These are phyloP conservation scores for Yarrowia hollandica DNA, from an alignment of 805 yeast genomes.

Conservation along the genomic window DNA sequence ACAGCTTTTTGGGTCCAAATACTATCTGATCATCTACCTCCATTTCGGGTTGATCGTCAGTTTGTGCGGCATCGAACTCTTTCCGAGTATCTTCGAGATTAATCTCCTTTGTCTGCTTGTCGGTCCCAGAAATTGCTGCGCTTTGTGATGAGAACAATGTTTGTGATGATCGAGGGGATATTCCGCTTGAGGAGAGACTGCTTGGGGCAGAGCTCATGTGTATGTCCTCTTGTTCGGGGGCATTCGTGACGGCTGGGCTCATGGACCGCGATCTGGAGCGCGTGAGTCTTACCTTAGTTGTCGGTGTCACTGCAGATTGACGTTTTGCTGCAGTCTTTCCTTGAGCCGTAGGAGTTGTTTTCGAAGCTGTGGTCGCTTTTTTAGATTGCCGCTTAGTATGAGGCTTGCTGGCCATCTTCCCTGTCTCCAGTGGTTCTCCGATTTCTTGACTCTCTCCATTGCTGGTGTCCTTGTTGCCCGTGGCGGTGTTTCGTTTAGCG, in stretches of 20 bases:
- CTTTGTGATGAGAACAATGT: background rate
- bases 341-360: background rate
- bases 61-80: background rate
- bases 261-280: background rate
- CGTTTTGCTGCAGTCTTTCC: background rate
- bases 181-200: background rate
- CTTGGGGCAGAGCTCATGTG: background rate
- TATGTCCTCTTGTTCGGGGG: background rate
- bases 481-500: background rate
- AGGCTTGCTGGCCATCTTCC: too few relatives aligned
- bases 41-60: background rate
- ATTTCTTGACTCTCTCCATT: background rate
- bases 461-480: too few relatives aligned
- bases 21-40: background rate
- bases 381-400: background rate
- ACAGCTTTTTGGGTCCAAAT: constrained; percentile 6
- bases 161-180: background rate
- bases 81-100: background rate
- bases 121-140: too few relatives aligned
- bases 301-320: background rate
- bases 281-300: background rate
- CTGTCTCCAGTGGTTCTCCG: background rate
- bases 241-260: background rate
- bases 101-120: background rate
- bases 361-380: background rate